phyloP scores from a whole-genome alignment of 1,284 basidiomycete genomes.

The Megacollybia platyphylla region DNA sequence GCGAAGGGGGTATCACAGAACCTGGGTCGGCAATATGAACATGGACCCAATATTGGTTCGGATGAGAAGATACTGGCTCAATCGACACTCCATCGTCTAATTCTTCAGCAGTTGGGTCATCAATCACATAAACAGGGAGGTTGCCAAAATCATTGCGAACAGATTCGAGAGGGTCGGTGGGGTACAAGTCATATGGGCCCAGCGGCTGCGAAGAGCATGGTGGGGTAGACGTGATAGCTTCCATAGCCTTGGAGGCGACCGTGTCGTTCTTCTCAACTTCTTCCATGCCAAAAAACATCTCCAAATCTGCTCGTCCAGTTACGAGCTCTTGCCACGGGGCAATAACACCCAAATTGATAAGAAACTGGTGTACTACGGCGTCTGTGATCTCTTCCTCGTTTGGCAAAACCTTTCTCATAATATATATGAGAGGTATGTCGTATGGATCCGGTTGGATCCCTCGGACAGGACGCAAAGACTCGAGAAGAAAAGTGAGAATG shows the following conservation, averaged over 20 bases:
- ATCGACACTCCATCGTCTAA: conserved; percentile 92
- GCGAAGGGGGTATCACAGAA: conserved; percentile 58
- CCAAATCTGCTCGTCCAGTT: conserved; percentile 20
- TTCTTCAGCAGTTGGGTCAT: conserved; percentile 74
- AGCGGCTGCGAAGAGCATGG: conserved; percentile 16
- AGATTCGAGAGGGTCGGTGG: conserved; percentile 43
- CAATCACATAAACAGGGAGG: conserved; percentile 81
- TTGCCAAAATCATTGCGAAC: conserved; percentile 81
- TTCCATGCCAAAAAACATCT: conserved; percentile 17
- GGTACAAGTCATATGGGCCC: conserved; percentile 47
- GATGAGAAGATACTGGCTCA: conserved; percentile 45
- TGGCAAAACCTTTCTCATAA: conserved; percentile 49
- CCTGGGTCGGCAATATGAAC: conserved; percentile 94
- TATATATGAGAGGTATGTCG: conserved; percentile 32
- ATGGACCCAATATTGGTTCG: conserved; percentile 71
- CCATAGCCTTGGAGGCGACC: conserved; percentile 20
- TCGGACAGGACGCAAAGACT: conserved; percentile 47
- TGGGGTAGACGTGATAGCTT: conserved; percentile 12
- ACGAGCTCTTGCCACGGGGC: conserved; percentile 64
- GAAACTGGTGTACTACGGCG: conserved; percentile 26
- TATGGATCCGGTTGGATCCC: conserved; percentile 58
- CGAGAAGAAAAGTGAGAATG: conserved; percentile 57
- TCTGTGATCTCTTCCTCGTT: conserved; percentile 25
- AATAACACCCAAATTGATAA: conserved; percentile 59
- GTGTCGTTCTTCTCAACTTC: conserved; percentile 17